A percentile compares a stretch with the other conserved stretches of the same genome.
Conservation (phyloP, 1,284 basidiomycete genomes). For the Tylopilus sp. region DNA sequence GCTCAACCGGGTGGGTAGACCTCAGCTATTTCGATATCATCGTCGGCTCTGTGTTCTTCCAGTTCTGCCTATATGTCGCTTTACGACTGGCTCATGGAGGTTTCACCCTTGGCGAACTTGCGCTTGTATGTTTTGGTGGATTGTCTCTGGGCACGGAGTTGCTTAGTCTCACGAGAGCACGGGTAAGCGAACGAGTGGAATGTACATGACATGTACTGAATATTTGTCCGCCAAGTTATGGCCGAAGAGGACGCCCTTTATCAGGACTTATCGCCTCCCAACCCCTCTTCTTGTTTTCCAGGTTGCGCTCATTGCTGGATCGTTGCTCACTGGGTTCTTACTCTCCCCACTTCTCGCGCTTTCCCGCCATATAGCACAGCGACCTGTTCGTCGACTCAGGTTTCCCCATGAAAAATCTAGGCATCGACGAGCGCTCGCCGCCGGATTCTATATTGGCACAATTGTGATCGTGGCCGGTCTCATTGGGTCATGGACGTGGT, state of each 20-base stretch:
- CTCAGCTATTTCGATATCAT: slow-evolving; percentile 77
- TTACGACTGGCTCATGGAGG: slow-evolving; percentile 88
- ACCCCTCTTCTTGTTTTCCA: slow-evolving; percentile 93
- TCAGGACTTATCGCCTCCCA: slow-evolving; percentile 91
- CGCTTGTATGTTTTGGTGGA: slow-evolving; percentile 83
- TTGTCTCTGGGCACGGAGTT: slow-evolving; percentile 86
- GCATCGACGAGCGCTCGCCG: slow-evolving; percentile 81
- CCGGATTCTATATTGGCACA: slow-evolving; percentile 81
- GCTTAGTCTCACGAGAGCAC: slow-evolving; percentile 75
- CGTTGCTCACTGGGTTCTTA: slow-evolving; percentile 87
- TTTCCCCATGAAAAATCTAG: slow-evolving; percentile 86
- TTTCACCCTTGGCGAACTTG: slow-evolving; percentile 94
- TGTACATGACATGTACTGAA: slow-evolving; percentile 7
- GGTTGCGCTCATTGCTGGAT: slow-evolving; percentile 89
- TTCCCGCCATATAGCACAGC: slow-evolving; percentile 89
- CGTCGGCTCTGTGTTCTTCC: slow-evolving; percentile 80
- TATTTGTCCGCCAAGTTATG: slow-evolving; percentile 55
- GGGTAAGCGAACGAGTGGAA: slow-evolving; percentile 46
- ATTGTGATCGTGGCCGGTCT: slow-evolving; percentile 77
- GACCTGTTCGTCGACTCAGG: slow-evolving; percentile 83
- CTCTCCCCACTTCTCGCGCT: slow-evolving; percentile 93
- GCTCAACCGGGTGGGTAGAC: slow-evolving; percentile 45
- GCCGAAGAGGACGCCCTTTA: slow-evolving; percentile 77
- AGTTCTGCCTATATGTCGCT: slow-evolving; percentile 86
- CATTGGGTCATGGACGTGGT: slow-evolving; percentile 91